phyloP scores from a whole-genome alignment of 2,329 filamentous ascomycete species.

The Aspergillus versicolor region DNA sequence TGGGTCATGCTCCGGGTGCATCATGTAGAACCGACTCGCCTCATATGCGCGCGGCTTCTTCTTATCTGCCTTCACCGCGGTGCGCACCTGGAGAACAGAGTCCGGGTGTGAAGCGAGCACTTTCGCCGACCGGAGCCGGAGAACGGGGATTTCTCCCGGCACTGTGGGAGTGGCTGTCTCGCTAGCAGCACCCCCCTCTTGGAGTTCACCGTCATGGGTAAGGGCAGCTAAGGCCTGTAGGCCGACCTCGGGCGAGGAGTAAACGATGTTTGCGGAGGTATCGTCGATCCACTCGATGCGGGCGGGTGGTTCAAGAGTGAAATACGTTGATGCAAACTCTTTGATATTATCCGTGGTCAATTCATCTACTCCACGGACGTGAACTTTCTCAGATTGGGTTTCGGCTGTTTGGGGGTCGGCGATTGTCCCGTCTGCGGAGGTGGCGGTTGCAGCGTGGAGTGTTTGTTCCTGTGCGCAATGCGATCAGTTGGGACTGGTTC shows the following conservation, averaged over 20 bases:
- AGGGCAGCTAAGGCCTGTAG: slow-evolving; percentile 55
- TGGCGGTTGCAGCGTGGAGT: slow-evolving; percentile 6
- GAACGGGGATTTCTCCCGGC: slow-evolving; percentile 51
- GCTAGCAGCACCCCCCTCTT: slow-evolving; percentile 22
- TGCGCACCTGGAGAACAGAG: slow-evolving; percentile 67
- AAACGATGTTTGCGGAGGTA: slow-evolving; percentile 82
- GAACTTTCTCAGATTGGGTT: slow-evolving; percentile 62
- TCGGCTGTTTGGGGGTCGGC: slow-evolving; percentile 33
- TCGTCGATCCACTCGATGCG: slow-evolving; percentile 95
- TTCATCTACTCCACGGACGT: slow-evolving; percentile 78
- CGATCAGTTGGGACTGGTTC: neutral
- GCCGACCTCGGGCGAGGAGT: slow-evolving; percentile 57
- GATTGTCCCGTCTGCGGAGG: slow-evolving; percentile 18
- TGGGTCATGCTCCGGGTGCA: slow-evolving; percentile 86
- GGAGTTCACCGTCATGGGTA: slow-evolving; percentile 36
- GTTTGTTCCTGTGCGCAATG: slow-evolving; percentile 24
- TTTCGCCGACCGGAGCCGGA: slow-evolving; percentile 70
- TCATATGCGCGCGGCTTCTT: slow-evolving; percentile 77
- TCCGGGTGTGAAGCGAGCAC: slow-evolving; percentile 67
- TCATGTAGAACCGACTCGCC: slow-evolving; percentile 85
- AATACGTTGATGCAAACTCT: slow-evolving; percentile 70
- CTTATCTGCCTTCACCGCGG: slow-evolving; percentile 71
- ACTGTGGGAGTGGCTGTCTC: neutral
- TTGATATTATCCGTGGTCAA: slow-evolving; percentile 79
- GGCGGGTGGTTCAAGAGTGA: slow-evolving; percentile 53